A percentile compares a stretch with the other conserved stretches of the same genome.
Evolutionary conservation across 163 green algal species (phyloP).

Genomic region (Coccomyxa subellipsoidea): DNA sequence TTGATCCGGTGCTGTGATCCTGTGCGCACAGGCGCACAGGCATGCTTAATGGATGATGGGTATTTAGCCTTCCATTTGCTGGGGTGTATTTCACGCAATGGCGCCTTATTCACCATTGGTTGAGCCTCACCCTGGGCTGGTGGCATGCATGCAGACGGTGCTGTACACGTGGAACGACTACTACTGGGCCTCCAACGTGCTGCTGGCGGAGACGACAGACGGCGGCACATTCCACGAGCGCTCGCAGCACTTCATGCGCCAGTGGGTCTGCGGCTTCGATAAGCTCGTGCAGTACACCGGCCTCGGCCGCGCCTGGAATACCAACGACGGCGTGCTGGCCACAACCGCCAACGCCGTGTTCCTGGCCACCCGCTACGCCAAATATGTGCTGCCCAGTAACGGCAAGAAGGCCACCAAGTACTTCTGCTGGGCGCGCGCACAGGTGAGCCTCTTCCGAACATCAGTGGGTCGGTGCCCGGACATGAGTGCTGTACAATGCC

Average conservation of each 20-base stretch:
- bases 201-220: slow-evolving; percentile 53
- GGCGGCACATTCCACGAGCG: slow-evolving; percentile 44
- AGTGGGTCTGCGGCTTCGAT: slow-evolving; percentile 49
- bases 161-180: slow-evolving; percentile 50
- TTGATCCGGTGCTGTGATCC: no score
- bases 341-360: slow-evolving; percentile 31
- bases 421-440: slow-evolving; percentile 22
- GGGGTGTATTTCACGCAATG: no score
- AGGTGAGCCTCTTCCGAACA: neutral
- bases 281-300: slow-evolving; percentile 43
- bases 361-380: slow-evolving; percentile 22
- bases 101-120: no score
- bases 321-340: slow-evolving; percentile 16
- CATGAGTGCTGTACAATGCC: no score
- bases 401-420: slow-evolving; percentile 18
- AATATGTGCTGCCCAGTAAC: slow-evolving; percentile 9
- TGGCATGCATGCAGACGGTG: neutral
- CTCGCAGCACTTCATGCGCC: slow-evolving; percentile 42
- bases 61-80: no score
- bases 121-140: no score
- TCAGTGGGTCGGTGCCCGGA: no score
- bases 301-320: slow-evolving; percentile 49
- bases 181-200: slow-evolving; percentile 56
- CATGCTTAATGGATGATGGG: no score
- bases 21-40: no score